Evolutionary conservation across 176 grass and related monocot genomes (phyloP), one percentile per base, ranked within the genome.

Genomic region (Oryza rufipogon): DNA sequence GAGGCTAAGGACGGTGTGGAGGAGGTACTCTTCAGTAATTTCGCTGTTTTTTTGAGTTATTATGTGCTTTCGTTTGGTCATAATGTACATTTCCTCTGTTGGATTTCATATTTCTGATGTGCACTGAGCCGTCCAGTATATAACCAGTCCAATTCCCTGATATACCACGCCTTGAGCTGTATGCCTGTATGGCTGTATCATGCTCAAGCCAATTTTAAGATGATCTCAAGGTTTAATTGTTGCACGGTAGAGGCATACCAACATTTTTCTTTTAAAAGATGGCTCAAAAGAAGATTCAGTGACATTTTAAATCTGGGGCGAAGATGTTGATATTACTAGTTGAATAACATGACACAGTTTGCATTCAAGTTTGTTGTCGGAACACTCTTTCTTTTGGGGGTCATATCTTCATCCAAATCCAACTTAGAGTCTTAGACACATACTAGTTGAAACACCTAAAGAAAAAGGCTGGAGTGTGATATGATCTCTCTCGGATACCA

Each of bases 21-120:
- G 13, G 90, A 94, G 97, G 97, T 99, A 84, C 44, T 52, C 30
- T 34, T 83, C 64, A 73, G 68, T 63, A 42, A 47, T 28, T 13
- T 32, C 13, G 22, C 63, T 74, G 20, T 10, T 32, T 84, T 80
- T 56, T 6, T 32, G 5, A 26, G 17, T 80, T 75, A 81, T 17
- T n/a, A 79, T 64, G 48, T 7, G 38, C 44, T 22, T 51, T 4
- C 69, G 17, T 12, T 54, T 34, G 47, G 36, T 69, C 11, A 39
- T 30, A 41, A 20, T 15, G 19, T 45, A 45, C 1, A 63, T n/a
- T n/a, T 64, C 56, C 7, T 38, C 20, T 71, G 42, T 51, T 49
- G 28, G 16, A 58, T 19, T 63, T 63, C 58, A 11, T 63, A 63
- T 23, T 23, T 58, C 52, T 58, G 52, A 58, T 58, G 52, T 20